Base-by-base conservation (phyloP, 2,329 filamentous ascomycete genomes). In the Xylaria multiplex region DNA sequence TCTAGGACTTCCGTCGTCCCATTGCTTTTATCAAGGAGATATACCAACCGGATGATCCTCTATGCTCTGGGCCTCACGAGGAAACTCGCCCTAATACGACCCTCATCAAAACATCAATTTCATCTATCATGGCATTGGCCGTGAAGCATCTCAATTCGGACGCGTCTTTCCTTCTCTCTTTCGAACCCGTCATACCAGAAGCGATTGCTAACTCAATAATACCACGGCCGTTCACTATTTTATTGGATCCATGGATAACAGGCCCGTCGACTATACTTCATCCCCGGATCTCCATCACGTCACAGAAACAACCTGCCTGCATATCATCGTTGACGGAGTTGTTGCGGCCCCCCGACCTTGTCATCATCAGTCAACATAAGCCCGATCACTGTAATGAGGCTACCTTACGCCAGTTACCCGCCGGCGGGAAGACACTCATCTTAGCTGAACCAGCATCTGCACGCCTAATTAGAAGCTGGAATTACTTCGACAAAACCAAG, bases 191-290 rank as follows among this genome's bases (percentile, higher is more conserved):
- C 32, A 78, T 81, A n/a, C 78, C 81, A 54, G 76, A 81, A 62
- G 71, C 77, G 49, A 71, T 77, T 22, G 77, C 77, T 57, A 65
- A 71, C 62, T 30, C 65, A 27, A 58, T 75, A 58, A 79, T 79
- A 35, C 81, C 82, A 13, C 81, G 81, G 57, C 83, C 85, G 3
- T 93, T 90, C 76, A 88, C 85, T 16, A 85, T 93, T 59, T 83
- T 93, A 46, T 78, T 93, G 57, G 91, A 94, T 75, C 91, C 91
- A 3, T 93, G 90, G 88, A 82, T 92, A 37, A 81, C 82, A 11
- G 88, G 88, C 0, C 79, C 85, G 3, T 87, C 88, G 11, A 86
- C 85, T 59, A 85, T 90, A 68, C 82, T 87, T 71, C 87, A 88
- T 72, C 81, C 85, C 32, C 84, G 82, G 72, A 88, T 92, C 76